Evolutionary conservation across 768 basidiomycete species (phyloP), one percentile per base, ranked within the genome.

Genomic region (Polyporus arcularius): DNA sequence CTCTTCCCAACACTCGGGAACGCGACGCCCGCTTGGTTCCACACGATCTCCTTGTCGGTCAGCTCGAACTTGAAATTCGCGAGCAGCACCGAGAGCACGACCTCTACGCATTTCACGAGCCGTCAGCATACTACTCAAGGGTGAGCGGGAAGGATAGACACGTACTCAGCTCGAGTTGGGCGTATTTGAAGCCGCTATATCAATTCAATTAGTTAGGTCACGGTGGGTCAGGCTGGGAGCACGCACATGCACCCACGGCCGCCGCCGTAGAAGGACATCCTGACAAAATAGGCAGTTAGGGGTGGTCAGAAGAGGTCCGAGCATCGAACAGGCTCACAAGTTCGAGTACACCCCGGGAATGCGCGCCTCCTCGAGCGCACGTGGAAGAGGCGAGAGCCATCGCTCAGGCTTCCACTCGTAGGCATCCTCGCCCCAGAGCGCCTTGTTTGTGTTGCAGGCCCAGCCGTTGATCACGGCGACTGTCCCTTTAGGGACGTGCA

Each of bases 361-460:
- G 32, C 68, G 61, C 9, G 73, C 70, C 1, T 68, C 66, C 3
- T 62, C 55, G 26, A 71, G 67, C 28, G 46, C 61, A 7, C 59
- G 40, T 1, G 70, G 68, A 10, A 69, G 59, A 10, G 63, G 67
- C 14, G 45, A 43, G 5, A 79, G 65, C 77, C 78, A 81, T 32
- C 79, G 72, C 54, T 79, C 78, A 4, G 79, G 79, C 54, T 72
- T 77, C 75, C 77, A 81, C 51, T 76, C 75, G 8, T 71, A 39
- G 2, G 76, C 72, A 61, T 81, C 80, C 8, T 65, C 62, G 0
- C 79, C 80, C 80, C 80, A 81, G 2, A 77, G 61, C 1, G 66
- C 70, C 16, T 71, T 69, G 62, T 74, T 69, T 15, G 67, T 64
- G 65, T 81, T 80, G 4, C 68, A 68, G 11, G 69, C 71, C 10